phyloP scores from a whole-genome alignment of 2,329 filamentous ascomycete genomes.

The Colletotrichum sp. region DNA sequence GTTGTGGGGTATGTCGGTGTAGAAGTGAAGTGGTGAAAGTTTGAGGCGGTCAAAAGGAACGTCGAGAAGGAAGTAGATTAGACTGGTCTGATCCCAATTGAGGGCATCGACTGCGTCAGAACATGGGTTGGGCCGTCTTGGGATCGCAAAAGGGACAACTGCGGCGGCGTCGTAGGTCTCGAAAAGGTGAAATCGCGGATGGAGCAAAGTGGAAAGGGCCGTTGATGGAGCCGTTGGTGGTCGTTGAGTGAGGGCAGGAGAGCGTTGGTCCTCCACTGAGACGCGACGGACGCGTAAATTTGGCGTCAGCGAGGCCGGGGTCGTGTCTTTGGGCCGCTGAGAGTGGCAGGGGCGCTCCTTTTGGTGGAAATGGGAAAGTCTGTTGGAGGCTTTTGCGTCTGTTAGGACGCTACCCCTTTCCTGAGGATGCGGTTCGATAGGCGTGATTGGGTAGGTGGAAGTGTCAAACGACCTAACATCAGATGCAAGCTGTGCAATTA shows the following conservation, averaged over 20 bases:
- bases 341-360: neutral
- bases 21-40: neutral
- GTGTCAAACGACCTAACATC: too few relatives aligned
- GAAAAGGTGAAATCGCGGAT: neutral
- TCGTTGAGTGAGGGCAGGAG: neutral
- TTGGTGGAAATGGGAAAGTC: neutral
- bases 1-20: neutral
- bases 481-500: too few relatives aligned
- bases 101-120: neutral
- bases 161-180: neutral
- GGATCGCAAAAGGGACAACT: neutral
- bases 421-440: rapidly evolving
- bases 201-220: neutral
- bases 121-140: neutral
- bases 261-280: conserved; percentile 9
- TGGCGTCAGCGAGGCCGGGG: conserved; percentile 31
- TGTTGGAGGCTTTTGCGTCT: neutral
- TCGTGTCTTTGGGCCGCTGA: neutral
- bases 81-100: neutral
- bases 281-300: conserved; percentile 37
- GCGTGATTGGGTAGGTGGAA: too few relatives aligned
- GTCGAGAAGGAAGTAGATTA: neutral
- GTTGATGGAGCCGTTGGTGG: neutral
- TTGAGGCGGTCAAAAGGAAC: neutral
- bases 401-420: neutral